A percentile compares a stretch with the other conserved stretches of the same genome.
phyloP scores from a whole-genome alignment of 2,329 filamentous ascomycete genomes.

The Mycosphaerelloides madeirae region DNA sequence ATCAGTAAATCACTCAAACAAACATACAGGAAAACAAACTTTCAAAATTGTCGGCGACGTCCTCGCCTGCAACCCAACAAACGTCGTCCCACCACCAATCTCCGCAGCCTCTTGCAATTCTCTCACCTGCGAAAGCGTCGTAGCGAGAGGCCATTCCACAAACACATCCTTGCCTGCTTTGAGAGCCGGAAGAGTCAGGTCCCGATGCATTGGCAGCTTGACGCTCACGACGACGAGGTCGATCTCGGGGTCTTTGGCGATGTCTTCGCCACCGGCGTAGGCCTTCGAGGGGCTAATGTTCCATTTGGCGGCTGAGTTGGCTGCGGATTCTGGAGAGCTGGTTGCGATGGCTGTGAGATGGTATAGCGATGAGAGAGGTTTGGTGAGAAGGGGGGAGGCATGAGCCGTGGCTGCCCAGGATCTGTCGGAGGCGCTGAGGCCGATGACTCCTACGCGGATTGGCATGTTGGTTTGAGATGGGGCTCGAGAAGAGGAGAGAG shows the following conservation, averaged over 20 bases:
- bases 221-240: slow-evolving; percentile 47
- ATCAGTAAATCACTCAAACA: neutral
- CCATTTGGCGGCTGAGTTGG: neutral
- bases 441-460: too few species aligned
- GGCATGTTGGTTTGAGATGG: too few species aligned
- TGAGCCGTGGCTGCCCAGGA: too few species aligned
- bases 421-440: too few species aligned
- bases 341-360: neutral
- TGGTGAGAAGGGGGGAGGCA: neutral
- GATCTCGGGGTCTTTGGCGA: slow-evolving; percentile 44
- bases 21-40: slow-evolving; percentile 37
- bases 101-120: slow-evolving; percentile 42
- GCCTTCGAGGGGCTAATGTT: slow-evolving; percentile 32
- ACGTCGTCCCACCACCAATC: slow-evolving; percentile 39
- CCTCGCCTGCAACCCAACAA: slow-evolving; percentile 47
- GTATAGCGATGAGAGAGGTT: neutral
- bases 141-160: slow-evolving; percentile 39
- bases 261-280: slow-evolving; percentile 40
- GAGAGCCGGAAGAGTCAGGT: slow-evolving; percentile 38
- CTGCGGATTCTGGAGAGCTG: neutral
- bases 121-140: slow-evolving; percentile 43
- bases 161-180: slow-evolving; percentile 45
- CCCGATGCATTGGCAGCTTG: slow-evolving; percentile 40
- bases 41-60: slow-evolving; percentile 38
- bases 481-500: too few species aligned